Evolutionary conservation across 768 basidiomycete species (phyloP), one percentile per base, ranked within the genome.

Genomic region (Tylopilus rubrobrunneus): DNA sequence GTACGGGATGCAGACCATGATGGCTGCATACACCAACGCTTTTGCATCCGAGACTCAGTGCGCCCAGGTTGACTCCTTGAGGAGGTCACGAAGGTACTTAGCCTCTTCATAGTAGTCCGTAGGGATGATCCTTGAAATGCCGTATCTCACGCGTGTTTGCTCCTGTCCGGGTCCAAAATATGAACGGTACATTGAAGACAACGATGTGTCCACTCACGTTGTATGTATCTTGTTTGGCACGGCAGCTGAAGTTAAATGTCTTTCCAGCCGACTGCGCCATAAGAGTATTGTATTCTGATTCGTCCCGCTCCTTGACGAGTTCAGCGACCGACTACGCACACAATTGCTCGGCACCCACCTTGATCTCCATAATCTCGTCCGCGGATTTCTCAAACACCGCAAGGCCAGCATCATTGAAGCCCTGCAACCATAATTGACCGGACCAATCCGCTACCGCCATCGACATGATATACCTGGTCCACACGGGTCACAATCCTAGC

Each of bases 361-460:
- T 89, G 56, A 93, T 76, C n/a, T 76, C 78, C 51, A 85, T 70
- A 41, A 98, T 67, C 14, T 94, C 86, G 61, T 93, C 82, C 11
- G 92, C 96, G 31, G 81, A 72, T 73, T 83, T 86, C 27, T 83
- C 87, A 57, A 98, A 85, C 15, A 99, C 71, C 5, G 75, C 73
- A 49, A 83, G 69, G 5, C 93, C 97, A 33, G 87, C 83, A 7
- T 98, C 96, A 67, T 99, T 96, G 78, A 99, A 99, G 4, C 89
- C 92, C 57, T 91, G 90, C 43, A 98, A 74, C 96, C 96, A 98
- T 17, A 84, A 80, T 69, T 95, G 91, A 21, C 84, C 86, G 17
- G 92, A 89, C 73, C 85, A 82, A 69, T 99, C 97, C n/a, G 91
- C 82, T 3, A 92, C 86, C 45, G 89, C 90, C 74, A 97, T 77